Evolutionary conservation across 441 rosid species (phyloP).

Genomic region (Populus trichocarpa): DNA sequence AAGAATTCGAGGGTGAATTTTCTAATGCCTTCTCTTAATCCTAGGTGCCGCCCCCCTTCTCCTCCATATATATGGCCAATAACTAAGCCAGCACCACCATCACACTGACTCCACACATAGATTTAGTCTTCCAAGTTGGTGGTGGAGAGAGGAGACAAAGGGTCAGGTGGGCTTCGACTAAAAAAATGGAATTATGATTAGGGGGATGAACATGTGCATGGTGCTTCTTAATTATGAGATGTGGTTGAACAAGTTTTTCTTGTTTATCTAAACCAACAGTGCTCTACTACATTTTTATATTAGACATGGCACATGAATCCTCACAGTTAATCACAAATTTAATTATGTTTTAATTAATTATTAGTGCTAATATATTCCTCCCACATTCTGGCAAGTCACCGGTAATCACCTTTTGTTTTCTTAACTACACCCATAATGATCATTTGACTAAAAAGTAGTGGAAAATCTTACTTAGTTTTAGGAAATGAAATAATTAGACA

Average conservation of each 20-base stretch:
- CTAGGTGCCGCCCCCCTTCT: constrained; percentile 48
- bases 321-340: background rate
- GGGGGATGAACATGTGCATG: constrained; percentile 24
- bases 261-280: constrained; percentile 10
- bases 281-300: background rate
- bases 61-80: background rate
- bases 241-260: constrained; percentile 1
- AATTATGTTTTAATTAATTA: background rate
- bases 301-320: constrained; percentile 12
- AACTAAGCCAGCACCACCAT: background rate
- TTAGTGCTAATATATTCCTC: constrained; percentile 8
- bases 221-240: constrained; percentile 16
- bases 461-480: background rate
- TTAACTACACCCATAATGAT: background rate
- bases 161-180: constrained; percentile 16
- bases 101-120: constrained; percentile 11
- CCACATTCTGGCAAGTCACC: constrained; percentile 16
- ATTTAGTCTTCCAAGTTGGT: constrained; percentile 16
- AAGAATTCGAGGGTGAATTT: background rate
- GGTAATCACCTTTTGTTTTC: background rate
- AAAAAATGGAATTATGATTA: constrained; percentile 6
- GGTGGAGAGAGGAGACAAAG: background rate
- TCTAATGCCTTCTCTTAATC: constrained; percentile 15
- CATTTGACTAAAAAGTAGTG: background rate
- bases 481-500: constrained; percentile 1